These are phyloP conservation scores for Lasiodiplodia sp. DNA, from an alignment of 2,329 filamentous ascomycete genomes.

Conservation along the genomic window DNA sequence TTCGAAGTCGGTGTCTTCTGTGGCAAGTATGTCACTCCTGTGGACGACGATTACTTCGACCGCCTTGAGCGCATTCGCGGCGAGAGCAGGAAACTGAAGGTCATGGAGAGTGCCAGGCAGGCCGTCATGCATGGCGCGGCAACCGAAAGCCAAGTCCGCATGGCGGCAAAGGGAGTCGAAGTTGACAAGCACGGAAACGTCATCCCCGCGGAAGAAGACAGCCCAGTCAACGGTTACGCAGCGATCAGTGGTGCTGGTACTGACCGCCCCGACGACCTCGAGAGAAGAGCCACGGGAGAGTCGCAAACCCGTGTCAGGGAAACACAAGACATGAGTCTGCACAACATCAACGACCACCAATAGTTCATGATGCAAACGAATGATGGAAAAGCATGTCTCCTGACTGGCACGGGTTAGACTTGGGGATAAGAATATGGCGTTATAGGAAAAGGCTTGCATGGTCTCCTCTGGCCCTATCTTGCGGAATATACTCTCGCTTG, in stretches of 20 bases:
- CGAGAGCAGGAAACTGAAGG: slow-evolving; percentile 72
- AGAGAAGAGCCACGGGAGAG: slow-evolving; percentile 38
- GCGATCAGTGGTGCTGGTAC: slow-evolving; percentile 27
- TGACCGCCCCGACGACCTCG: slow-evolving; percentile 34
- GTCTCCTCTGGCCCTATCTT: neutral
- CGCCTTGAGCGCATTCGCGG: slow-evolving; percentile 76
- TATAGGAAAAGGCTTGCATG: neutral
- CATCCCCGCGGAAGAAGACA: slow-evolving; percentile 54
- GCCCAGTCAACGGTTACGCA: slow-evolving; percentile 35
- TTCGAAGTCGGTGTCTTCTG: slow-evolving; percentile 95
- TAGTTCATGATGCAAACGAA: slow-evolving; percentile 8
- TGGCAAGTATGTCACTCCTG: slow-evolving; percentile 82
- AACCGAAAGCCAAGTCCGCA: slow-evolving; percentile 65
- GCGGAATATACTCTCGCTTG: slow-evolving; percentile 19
- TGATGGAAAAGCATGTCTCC: slow-evolving; percentile 1
- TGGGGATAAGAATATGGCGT: slow-evolving; percentile 2
- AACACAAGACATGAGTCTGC: slow-evolving; percentile 67
- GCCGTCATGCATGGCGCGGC: slow-evolving; percentile 70
- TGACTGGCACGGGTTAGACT: neutral
- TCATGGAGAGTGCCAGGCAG: slow-evolving; percentile 68
- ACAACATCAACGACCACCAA: slow-evolving; percentile 58
- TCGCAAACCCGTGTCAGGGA: slow-evolving; percentile 55
- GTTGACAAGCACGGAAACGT: slow-evolving; percentile 65
- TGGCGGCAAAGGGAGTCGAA: slow-evolving; percentile 68
- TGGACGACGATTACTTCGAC: slow-evolving; percentile 81